These are phyloP conservation scores for Pezicula radicicola DNA, from an alignment of 2,329 filamentous ascomycete species.

Conservation along the genomic window DNA sequence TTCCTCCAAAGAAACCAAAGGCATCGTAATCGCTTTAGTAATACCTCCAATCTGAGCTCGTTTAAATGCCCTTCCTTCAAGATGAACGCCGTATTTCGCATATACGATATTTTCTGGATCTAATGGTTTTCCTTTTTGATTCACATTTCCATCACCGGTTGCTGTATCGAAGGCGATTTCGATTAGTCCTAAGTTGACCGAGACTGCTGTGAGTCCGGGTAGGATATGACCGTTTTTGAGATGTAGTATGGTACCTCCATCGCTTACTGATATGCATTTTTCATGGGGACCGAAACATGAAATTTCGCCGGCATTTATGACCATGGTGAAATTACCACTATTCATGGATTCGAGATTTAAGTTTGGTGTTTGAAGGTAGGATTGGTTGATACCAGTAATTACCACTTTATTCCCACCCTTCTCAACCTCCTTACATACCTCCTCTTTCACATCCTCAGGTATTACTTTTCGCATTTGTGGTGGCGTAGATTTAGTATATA, in stretches of 20 bases:
- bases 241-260: constrained; percentile 25
- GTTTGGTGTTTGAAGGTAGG: constrained; percentile 27
- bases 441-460: constrained; percentile 17
- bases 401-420: constrained; percentile 26
- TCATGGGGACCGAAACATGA: constrained; percentile 33
- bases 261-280: constrained; percentile 25
- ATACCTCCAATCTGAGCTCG: constrained; percentile 41
- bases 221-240: constrained; percentile 45
- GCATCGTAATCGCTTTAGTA: constrained; percentile 39
- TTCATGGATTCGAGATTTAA: neutral
- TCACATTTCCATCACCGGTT: constrained; percentile 44
- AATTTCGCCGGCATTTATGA: constrained; percentile 38
- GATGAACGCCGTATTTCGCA: constrained; percentile 38
- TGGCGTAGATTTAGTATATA: neutral
- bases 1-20: constrained; percentile 13
- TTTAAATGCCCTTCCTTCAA: constrained; percentile 37
- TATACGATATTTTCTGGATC: constrained; percentile 30
- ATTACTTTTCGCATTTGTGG: constrained; percentile 24
- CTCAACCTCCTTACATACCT: constrained; percentile 22
- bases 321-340: constrained; percentile 30
- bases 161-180: constrained; percentile 43
- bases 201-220: constrained; percentile 46
- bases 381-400: constrained; percentile 34
- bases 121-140: constrained; percentile 20
- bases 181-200: constrained; percentile 42